Evolutionary conservation across 192 early-diverging fungal species (phyloP).

Genomic region (Entomortierella beljakovae): DNA sequence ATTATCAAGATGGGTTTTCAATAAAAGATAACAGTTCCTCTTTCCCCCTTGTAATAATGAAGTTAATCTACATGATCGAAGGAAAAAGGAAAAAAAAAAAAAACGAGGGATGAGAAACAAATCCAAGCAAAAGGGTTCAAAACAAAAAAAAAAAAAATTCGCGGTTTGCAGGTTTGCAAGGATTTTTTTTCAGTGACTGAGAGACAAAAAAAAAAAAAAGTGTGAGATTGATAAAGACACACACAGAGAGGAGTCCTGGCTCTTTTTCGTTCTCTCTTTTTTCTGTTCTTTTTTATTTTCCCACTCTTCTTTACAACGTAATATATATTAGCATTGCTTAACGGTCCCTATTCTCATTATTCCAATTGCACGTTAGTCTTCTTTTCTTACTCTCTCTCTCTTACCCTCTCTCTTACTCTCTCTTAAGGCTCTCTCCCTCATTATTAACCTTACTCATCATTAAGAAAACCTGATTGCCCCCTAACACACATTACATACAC

Average conservation of each 20-base stretch:
- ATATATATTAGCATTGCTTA: background rate
- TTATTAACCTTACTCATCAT: background rate
- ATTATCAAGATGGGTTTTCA: too few relatives aligned
- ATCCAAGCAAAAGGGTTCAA: background rate
- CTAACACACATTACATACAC: too few relatives aligned
- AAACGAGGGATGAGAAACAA: slow-evolving; percentile 1
- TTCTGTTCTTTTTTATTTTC: background rate
- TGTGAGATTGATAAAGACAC: too few relatives aligned
- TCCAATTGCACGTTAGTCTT: background rate
- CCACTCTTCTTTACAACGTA: background rate
- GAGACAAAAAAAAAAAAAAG: background rate
- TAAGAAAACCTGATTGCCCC: background rate
- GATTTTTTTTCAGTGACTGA: background rate
- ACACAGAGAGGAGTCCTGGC: background rate
- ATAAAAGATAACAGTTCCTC: too few relatives aligned
- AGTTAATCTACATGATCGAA: too few relatives aligned
- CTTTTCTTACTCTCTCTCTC: background rate
- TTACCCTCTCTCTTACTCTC: background rate
- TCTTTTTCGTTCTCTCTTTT: slow-evolving; percentile 2
- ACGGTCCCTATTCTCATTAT: background rate
- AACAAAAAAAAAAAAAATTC: background rate
- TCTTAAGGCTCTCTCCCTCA: too few relatives aligned
- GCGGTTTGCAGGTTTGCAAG: too few relatives aligned
- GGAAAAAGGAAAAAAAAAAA: background rate
- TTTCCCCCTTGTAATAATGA: too few relatives aligned